A percentile compares a stretch with the other conserved stretches of the same genome.
Conservation (phyloP, 2,329 filamentous ascomycete species). For the Paecilomyces formosus region DNA sequence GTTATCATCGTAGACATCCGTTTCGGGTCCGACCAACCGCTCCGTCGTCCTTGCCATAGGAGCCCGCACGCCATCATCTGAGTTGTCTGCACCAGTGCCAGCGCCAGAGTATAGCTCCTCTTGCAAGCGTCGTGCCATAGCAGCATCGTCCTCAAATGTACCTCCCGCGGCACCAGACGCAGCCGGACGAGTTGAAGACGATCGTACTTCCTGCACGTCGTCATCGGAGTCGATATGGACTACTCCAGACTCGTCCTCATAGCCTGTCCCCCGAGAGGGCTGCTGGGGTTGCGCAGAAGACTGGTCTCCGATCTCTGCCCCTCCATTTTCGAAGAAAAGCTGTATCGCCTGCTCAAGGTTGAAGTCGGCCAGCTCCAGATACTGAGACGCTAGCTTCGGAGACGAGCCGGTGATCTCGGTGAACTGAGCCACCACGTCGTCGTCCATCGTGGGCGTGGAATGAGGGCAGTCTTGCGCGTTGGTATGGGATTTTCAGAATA, state of each 20-base stretch:
- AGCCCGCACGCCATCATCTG: slow-evolving; percentile 68
- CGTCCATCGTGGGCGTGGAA: slow-evolving; percentile 51
- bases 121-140: slow-evolving; percentile 84
- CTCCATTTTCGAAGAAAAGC: slow-evolving; percentile 84
- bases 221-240: slow-evolving; percentile 75
- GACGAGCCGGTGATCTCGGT: slow-evolving; percentile 71
- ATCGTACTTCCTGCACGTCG: slow-evolving; percentile 40
- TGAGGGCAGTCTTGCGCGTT: neutral
- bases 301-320: slow-evolving; percentile 49
- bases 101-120: slow-evolving; percentile 76
- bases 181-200: slow-evolving; percentile 18
- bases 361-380: slow-evolving; percentile 75
- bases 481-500: neutral
- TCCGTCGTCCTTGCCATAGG: slow-evolving; percentile 89
- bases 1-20: slow-evolving; percentile 46
- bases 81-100: slow-evolving; percentile 43
- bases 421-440: slow-evolving; percentile 66
- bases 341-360: slow-evolving; percentile 80
- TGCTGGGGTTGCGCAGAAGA: slow-evolving; percentile 24
- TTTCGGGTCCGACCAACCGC: slow-evolving; percentile 71
- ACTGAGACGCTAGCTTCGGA: slow-evolving; percentile 68
- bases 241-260: slow-evolving; percentile 51
- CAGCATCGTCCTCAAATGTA: slow-evolving; percentile 79
- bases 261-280: slow-evolving; percentile 27
- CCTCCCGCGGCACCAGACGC: slow-evolving; percentile 25